phyloP scores from a whole-genome alignment of 352 stramenopile genomes.

The Phytophthora aleatoria region DNA sequence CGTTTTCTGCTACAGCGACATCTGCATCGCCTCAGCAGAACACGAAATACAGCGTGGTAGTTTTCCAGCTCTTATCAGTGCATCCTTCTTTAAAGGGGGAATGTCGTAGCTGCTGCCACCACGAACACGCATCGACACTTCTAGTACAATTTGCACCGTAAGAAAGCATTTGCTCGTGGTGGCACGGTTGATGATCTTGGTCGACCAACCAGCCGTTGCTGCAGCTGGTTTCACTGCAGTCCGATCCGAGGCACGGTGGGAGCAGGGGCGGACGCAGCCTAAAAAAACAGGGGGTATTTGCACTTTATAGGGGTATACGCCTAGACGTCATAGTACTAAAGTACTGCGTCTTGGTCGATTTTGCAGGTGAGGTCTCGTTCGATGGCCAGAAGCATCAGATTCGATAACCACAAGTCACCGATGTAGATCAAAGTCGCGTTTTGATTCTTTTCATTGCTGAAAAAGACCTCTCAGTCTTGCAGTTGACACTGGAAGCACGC shows the following conservation, averaged over 20 bases:
- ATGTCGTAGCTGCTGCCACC: background rate
- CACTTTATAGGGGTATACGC: background rate
- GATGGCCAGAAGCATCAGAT: no score
- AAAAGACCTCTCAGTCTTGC: background rate
- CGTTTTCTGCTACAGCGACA: background rate
- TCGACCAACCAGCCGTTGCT: background rate
- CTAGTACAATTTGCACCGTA: background rate
- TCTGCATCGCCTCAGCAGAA: background rate
- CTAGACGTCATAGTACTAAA: no score
- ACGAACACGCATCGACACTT: background rate
- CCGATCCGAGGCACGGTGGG: background rate
- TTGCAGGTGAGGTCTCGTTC: no score
- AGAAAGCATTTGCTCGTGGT: background rate
- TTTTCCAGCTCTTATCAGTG: background rate
- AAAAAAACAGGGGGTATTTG: background rate
- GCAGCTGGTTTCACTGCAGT: background rate
- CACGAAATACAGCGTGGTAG: background rate
- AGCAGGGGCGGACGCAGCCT: background rate
- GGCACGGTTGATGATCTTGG: background rate
- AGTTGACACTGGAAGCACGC: background rate
- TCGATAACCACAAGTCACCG: no score
- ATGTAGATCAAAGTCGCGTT: background rate
- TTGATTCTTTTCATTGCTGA: background rate
- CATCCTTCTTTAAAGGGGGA: background rate
- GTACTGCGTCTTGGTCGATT: no score